These are phyloP conservation scores for Lentinula sp. DNA, from an alignment of 768 basidiomycete species.

Conservation along the genomic window DNA sequence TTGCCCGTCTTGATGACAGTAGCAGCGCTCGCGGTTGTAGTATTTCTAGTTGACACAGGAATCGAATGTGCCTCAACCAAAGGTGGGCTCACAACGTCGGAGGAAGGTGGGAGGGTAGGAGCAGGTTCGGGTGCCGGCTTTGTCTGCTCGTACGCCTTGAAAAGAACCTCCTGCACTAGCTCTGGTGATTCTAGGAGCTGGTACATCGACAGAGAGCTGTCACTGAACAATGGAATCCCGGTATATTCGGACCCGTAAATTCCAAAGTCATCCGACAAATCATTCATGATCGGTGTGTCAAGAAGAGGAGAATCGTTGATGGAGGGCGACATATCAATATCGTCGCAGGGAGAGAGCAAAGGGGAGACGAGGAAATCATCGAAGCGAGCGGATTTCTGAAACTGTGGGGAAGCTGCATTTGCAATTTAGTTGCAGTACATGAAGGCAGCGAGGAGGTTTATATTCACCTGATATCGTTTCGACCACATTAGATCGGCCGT, in stretches of 20 bases:
- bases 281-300: constrained; percentile 6
- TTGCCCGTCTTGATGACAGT: constrained; percentile 9
- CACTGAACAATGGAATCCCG: constrained; percentile 3
- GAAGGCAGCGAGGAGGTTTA: not conserved
- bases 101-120: constrained; percentile 37
- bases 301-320: constrained; percentile 5
- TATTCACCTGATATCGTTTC: constrained; percentile 9
- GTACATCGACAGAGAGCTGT: not conserved
- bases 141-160: not conserved
- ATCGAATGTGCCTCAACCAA: constrained; percentile 9
- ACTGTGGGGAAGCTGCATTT: constrained; percentile 5
- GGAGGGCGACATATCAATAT: constrained; percentile 4
- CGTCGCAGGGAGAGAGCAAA: constrained; percentile 6
- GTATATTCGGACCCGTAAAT: not conserved
- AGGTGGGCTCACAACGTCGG: constrained; percentile 16
- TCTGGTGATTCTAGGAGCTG: not conserved
- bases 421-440: not conserved
- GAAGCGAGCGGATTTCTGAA: not conserved
- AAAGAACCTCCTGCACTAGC: not conserved
- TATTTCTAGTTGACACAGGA: constrained; percentile 7
- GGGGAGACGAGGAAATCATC: constrained; percentile 7
- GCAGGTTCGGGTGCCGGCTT: constrained; percentile 21
- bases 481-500: constrained; percentile 5
- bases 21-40: constrained; percentile 11
- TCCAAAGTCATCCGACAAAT: constrained; percentile 2